Base-by-base conservation (phyloP, 371 early-diverging fungal genomes). In the Capillidium rhysosporum region DNA sequence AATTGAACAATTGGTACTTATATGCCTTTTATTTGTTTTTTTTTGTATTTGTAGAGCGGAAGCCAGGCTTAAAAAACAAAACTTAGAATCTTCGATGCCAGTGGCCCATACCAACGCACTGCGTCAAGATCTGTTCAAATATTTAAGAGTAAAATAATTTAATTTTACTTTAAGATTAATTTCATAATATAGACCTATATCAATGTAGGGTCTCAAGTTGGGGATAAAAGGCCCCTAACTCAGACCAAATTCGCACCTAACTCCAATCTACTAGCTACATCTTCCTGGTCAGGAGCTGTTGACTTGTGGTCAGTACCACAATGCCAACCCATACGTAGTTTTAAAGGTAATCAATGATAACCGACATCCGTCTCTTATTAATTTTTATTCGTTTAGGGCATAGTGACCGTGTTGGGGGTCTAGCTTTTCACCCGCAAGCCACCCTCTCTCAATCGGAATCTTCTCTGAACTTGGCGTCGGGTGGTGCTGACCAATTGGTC, bases 251-350 rank as follows among this genome's bases (percentile, higher is more conserved):
- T 95, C 59, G 72, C 90, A 12, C 92, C 89, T 5, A 77, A 92
- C 61, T 79, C 84, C 1, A 64, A 75, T 14, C 54, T 76, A 29
- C 56, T 95, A 21, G 82, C 85, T 2, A 90, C 89, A 7, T 89
- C 82, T 5, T 76, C 90, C 5, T 91, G 86, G 80, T 76, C 83
- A 14, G 96, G 96, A 0, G 59, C 75, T 5, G 72, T 83, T 57
- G 86, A 86, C 63, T 66, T 96, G 26, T 94, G 93, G 93, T 72
- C 75, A 8, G 72, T 89, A 2, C 89, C 92, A 0, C 66, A 72
- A 14, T 84, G 77, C 51, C 73, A 77, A n/a, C 61, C 52, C 5
- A 54, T 76, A 1, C 63, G 67, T 47, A 73, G 77, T 8, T 68
- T 80, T 21, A 58, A 70, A 61, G 80, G 76, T 72, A 58, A 46